Evolutionary conservation across 768 basidiomycete species (phyloP).

Genomic region (Mycena leptocephala): DNA sequence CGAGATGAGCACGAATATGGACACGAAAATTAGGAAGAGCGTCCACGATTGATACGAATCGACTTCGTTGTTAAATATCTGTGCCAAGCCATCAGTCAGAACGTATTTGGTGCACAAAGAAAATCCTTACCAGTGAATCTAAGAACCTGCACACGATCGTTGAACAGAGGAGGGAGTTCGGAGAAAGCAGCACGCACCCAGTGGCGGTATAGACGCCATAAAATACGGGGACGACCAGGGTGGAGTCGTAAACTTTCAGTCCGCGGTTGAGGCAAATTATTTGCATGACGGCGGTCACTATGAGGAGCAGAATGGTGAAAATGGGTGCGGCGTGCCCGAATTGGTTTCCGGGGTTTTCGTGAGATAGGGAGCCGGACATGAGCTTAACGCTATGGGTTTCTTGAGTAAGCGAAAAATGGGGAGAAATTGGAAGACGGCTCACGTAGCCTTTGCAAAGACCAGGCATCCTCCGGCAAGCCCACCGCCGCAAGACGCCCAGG

Average conservation of each 20-base stretch:
- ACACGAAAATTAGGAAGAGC: constrained; percentile 89
- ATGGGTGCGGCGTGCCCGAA: constrained; percentile 88
- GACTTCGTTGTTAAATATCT: constrained; percentile 89
- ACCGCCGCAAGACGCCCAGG: constrained; percentile 95
- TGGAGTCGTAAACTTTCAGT: constrained; percentile 92
- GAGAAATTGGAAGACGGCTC: constrained; percentile 43
- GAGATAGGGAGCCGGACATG: constrained; percentile 82
- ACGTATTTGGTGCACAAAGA: not conserved
- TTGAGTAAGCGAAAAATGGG: not conserved
- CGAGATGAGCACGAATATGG: constrained; percentile 88
- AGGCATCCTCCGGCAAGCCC: constrained; percentile 91
- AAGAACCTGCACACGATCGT: constrained; percentile 54
- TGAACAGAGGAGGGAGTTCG: not conserved
- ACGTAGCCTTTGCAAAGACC: constrained; percentile 86
- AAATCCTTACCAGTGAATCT: constrained; percentile 53
- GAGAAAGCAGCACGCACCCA: constrained; percentile 63
- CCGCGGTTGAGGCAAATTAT: constrained; percentile 94
- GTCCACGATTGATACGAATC: constrained; percentile 92
- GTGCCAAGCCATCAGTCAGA: not conserved
- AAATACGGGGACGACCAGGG: constrained; percentile 94
- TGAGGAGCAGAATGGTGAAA: constrained; percentile 79
- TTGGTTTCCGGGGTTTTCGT: constrained; percentile 89
- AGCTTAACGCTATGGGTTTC: constrained; percentile 78
- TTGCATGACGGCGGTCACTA: constrained; percentile 87
- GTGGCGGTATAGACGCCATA: constrained; percentile 93